Evolutionary conservation across 2,329 filamentous ascomycete genomes (phyloP), one percentile per base, ranked within the genome.

Genomic region (Daldinia sp.): DNA sequence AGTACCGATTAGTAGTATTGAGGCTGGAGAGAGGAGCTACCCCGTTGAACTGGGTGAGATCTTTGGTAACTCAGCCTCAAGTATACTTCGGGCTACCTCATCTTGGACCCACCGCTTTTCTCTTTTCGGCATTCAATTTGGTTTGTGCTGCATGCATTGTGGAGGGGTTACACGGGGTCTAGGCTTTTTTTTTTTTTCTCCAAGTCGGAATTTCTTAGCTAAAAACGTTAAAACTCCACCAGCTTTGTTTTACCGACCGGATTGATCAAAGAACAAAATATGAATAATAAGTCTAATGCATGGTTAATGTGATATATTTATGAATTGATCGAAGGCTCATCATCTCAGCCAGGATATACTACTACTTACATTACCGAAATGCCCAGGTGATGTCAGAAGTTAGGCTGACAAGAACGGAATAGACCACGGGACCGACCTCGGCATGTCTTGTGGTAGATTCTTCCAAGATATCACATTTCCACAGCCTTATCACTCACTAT

Each of bases 51-150:
- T 47, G 4, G 11, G 43, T 34, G 29, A 9, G 8, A 49, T 11
- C 17, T 34, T 6, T n/a, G 21, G 19, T 29, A 53, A 30, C 64
- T 66, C 63, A 71, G 69, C 69, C 68, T 70, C 68, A 65, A 62
- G 19, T 62, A 3, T 71, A 72, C 69, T 56, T 71, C 7, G 2
- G 39, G 56, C 34, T 72, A 72, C 71, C 52, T 63, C 19, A 34
- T 17, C 34, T 50, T 32, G 50, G 53, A 49, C 41, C 30, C 34
- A 34, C 43, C 45, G 45, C 56, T 43, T 66, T 61, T 41, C 63
- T 59, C 56, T 61, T 63, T 68, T 68, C 53, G 65, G 59, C 56
- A 54, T 56, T 61, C 23, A 58, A 61, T 65, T 63, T 66, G 59
- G 52, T 25, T 50, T 61, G 53, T 63, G 56, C 63, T 63, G 62